Conservation (phyloP, 2,329 filamentous ascomycete species). For the Sclerotinia trifoliorum region DNA sequence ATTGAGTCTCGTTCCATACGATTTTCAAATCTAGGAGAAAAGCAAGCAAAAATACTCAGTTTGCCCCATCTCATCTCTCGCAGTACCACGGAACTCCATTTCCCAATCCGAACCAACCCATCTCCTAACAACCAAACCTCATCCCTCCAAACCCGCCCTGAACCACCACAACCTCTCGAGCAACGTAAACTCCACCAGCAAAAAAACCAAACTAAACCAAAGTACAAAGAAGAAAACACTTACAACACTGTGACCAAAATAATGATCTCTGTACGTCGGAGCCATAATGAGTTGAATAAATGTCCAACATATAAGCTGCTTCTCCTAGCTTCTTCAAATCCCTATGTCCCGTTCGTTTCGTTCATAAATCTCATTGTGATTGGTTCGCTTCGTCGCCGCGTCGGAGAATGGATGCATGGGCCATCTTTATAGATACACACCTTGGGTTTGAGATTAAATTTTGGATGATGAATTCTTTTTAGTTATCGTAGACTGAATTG, state of each 20-base stretch:
- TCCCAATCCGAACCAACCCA: background rate
- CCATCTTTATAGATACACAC: background rate
- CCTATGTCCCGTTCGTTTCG: background rate
- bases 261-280: conserved; percentile 18
- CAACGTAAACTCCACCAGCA: background rate
- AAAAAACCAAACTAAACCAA: background rate
- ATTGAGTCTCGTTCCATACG: too few species aligned
- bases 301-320: background rate
- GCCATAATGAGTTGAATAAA: background rate
- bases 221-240: background rate
- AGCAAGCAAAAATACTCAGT: too few species aligned
- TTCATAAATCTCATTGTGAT: background rate
- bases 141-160: background rate
- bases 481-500: too few species aligned
- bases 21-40: too few species aligned
- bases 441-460: background rate
- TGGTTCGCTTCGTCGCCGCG: background rate
- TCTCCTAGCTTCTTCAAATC: background rate
- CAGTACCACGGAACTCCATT: background rate
- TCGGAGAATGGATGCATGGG: background rate
- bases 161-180: background rate
- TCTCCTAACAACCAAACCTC: background rate
- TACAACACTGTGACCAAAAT: conserved; percentile 8
- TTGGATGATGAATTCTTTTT: background rate
- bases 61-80: background rate